A percentile compares a stretch with the other conserved stretches of the same genome.
These are phyloP conservation scores for Scedosporium dehoogii DNA, from an alignment of 2,329 filamentous ascomycete species.

Conservation along the genomic window DNA sequence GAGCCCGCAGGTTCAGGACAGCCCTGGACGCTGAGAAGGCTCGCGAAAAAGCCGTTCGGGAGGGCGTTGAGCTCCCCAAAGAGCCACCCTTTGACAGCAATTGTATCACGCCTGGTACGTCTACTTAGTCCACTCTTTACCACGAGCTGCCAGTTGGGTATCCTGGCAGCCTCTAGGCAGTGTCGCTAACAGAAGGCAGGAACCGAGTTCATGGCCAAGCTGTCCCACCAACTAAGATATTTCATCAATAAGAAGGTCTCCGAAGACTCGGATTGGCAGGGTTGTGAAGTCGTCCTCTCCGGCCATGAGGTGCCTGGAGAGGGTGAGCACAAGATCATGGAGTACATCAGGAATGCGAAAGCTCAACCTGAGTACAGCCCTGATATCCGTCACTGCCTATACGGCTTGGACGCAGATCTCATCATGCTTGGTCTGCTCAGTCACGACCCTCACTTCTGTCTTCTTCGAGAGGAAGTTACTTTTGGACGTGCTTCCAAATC, in stretches of 20 bases:
- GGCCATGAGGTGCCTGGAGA: conserved; percentile 97
- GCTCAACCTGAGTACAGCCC: conserved; percentile 86
- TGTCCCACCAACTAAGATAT: conserved; percentile 90
- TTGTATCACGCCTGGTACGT: conserved; percentile 80
- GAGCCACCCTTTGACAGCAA: conserved; percentile 98
- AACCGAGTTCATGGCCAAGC: conserved; percentile 95
- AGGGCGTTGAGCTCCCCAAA: conserved; percentile 87
- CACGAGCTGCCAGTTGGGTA: background rate
- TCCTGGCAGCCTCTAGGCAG: conserved; percentile 9
- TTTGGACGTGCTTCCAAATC: conserved; percentile 81
- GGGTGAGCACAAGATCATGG: conserved; percentile 99
- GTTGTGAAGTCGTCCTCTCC: conserved; percentile 89
- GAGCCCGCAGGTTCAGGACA: conserved; percentile 87
- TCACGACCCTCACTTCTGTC: conserved; percentile 95
- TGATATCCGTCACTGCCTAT: conserved; percentile 92
- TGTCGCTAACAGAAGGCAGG: conserved; percentile 22
- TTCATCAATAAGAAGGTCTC: conserved; percentile 99
- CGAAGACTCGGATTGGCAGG: conserved; percentile 95
- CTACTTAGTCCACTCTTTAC: background rate
- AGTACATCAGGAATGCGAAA: conserved; percentile 97
- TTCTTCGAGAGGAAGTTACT: conserved; percentile 93
- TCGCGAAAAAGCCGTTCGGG: conserved; percentile 80
- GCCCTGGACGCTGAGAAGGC: conserved; percentile 84
- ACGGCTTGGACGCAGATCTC: conserved; percentile 91
- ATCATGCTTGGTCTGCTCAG: conserved; percentile 98